Conservation (phyloP, 176 grass and related monocot species). For the Typha latifolia region DNA sequence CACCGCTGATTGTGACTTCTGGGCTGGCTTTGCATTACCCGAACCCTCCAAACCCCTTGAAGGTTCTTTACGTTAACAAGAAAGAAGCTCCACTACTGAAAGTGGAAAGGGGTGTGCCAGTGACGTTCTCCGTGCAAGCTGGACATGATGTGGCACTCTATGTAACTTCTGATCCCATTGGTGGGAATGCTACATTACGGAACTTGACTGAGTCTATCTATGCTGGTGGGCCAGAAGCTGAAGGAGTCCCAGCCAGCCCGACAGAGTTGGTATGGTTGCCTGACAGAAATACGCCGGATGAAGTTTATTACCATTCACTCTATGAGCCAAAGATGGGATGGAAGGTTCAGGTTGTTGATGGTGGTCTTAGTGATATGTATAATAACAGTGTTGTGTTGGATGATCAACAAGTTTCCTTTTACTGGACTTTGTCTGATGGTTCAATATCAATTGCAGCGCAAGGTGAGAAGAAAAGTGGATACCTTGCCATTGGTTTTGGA, state of each 20-base stretch:
- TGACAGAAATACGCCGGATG: conserved; percentile 80
- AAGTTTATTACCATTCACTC: conserved; percentile 74
- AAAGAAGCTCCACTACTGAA: conserved; percentile 90
- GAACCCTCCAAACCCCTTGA: conserved; percentile 64
- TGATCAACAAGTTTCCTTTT: conserved; percentile 77
- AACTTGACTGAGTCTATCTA: conserved; percentile 67
- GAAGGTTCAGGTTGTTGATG: conserved; percentile 74
- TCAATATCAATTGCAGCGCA: conserved; percentile 66
- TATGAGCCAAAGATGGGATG: conserved; percentile 89
- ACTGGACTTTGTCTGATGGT: conserved; percentile 65
- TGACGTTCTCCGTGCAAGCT: conserved; percentile 84
- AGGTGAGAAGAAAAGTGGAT: conserved; percentile 76
- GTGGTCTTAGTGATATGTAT: conserved; percentile 87
- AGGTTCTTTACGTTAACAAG: conserved; percentile 95
- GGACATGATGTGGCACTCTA: conserved; percentile 83
- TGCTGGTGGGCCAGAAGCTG: conserved; percentile 32
- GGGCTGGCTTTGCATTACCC: conserved; percentile 69
- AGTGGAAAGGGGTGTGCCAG: conserved; percentile 91
- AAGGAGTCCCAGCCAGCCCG: conserved; percentile 72
- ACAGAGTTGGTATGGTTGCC: conserved; percentile 65
- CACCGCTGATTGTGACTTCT: conserved; percentile 46
- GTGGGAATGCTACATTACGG: conserved; percentile 71
- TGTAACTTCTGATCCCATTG: conserved; percentile 70
- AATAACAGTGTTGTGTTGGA: conserved; percentile 82
- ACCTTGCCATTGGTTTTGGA: conserved; percentile 69